Evolutionary conservation across 2,329 filamentous ascomycete genomes (phyloP), one percentile per base, ranked within the genome.

Genomic region (Colletotrichum paranaense): DNA sequence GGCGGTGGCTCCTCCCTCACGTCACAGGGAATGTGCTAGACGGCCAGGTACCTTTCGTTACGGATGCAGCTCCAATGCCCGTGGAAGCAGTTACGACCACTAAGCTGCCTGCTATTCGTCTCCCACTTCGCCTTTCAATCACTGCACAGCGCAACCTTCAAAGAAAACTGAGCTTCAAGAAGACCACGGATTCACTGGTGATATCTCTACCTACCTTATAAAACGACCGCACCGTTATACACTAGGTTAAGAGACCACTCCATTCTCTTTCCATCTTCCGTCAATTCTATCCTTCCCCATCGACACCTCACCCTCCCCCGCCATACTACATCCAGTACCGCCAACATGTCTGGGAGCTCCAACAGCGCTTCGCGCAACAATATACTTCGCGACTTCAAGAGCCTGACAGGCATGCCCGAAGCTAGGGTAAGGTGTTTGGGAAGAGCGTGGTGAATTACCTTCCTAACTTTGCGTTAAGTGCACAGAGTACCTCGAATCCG

Each of bases 401-500:
- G n/a, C 57, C 38, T 76, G 22, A 76, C 68, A 6, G 69, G 73
- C 2, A 64, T 73, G 22, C 46, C 68, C 5, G 66, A 76, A 26
- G 74, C 70, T 52, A 70, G 70, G 24, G 74, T 76, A 68, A 32
- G 73, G 19, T 12, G 4, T 22, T 19, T 22, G 8, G 19, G 1
- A n/a, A 22, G 7, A n/a, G 6, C 49, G 28, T 30, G 42, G 6
- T 12, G 7, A 67, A 16, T 28, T 35, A 46, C 5, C n/a, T 4
- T 2, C 2, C 74, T 38, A 75, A 72, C 32, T 68, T 26, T 28
- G 28, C 42, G 52, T 32, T 2, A 16, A 95, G 93, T 93, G 93
- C 59, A 86, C 86, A 68, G 87, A 92, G 74, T 93, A 93, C 76
- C 90, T 96, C 8, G 85, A 86, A 26, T 87, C 88, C 46, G 91